Evolutionary conservation across 2,329 filamentous ascomycete species (phyloP), one percentile per base, ranked within the genome.

Genomic region (Didymellaceae sp.): DNA sequence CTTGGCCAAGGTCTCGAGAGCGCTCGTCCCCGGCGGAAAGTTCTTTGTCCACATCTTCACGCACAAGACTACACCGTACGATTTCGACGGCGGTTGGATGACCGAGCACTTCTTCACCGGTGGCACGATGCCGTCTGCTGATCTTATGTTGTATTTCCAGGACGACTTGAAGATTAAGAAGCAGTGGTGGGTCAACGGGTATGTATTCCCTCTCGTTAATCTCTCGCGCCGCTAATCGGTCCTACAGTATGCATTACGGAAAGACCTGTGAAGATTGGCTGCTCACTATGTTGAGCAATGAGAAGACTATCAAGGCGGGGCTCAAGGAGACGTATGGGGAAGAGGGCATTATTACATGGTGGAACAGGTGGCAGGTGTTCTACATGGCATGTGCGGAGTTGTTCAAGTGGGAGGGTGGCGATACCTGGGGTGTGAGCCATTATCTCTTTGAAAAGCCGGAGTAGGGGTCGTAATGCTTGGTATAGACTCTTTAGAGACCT

Each of bases 31-130:
- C 0, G 77, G 78, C 1, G 87, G 86, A 4, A 87, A 88, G 72
- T 75, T 88, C 11, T 88, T 89, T 62, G 82, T 88, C 48, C 86
- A 89, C 60, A 82, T 87, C 44, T 89, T 89, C 63, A 78, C 78
- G 26, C 86, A 89, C 70, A 80, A 78, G 59, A 79, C 77, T 9
- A 86, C 83, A 11, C 85, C 86, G 0, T 89, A 89, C 64, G 85
- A 89, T 65, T 89, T 85, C 58, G 86, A 89, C 54, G 80, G 82
- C 39, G 86, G 86, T 25, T 90, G 86, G 87, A 89, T 89, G 86
- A 87, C 85, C 41, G 82, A 82, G 54, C 80, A 88, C 64, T 90
- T 89, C 77, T 89, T 89, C 73, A 87, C 85, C 0, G 87, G 86
- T 10, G 87, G 87, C 2, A 89, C 85, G 6, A 90, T 89, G 87